Evolutionary conservation across 2,329 filamentous ascomycete species (phyloP), one percentile per base, ranked within the genome.

Genomic region (Colletotrichum sp.): DNA sequence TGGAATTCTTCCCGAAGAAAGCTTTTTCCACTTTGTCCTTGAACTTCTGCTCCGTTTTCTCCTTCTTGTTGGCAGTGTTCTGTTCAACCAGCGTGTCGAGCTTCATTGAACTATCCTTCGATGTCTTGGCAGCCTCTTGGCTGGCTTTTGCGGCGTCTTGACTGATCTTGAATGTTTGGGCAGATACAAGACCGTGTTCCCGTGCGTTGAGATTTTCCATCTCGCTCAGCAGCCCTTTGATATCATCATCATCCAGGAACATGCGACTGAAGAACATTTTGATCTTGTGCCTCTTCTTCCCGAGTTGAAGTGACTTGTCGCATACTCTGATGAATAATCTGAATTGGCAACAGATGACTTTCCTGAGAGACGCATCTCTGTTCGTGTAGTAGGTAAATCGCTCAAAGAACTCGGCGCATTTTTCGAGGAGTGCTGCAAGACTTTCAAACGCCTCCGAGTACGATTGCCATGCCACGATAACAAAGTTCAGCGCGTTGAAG

Each of bases 401-500:
- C 60, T 83, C 82, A 21, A 84, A 80, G 61, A 84, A 84, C 32
- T 83, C 80, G 30, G 80, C 79, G 30, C 83, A 84, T 72, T 82
- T 83, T 71, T 82, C 80, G 6, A 82, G 78, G 12, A 84, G 77
- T 74, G 81, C 80, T 0, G 77, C 80, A 7, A 85, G 80, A 39
- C 82, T 83, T 39, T 80, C 81, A 18, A 85, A 83, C 7, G 83
- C 82, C 60, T 82, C 82, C 59, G 83, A 80, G 72, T 84, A 84
- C 13, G 81, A 81, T 67, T 82, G 80, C 82, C 83, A 84, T 21
- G 82, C 83, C 71, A 80, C 78, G 21, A 84, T 82, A 67, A 84
- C 83, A 70, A 84, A 84, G 13, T 82, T 83, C 21, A 84, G 80
- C n/a, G 83, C 83, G 75, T 81, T 83, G 61, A 81, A 84, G 73